Conservation (phyloP, 2,329 filamentous ascomycete species). For the Fusarium camptoceras region DNA sequence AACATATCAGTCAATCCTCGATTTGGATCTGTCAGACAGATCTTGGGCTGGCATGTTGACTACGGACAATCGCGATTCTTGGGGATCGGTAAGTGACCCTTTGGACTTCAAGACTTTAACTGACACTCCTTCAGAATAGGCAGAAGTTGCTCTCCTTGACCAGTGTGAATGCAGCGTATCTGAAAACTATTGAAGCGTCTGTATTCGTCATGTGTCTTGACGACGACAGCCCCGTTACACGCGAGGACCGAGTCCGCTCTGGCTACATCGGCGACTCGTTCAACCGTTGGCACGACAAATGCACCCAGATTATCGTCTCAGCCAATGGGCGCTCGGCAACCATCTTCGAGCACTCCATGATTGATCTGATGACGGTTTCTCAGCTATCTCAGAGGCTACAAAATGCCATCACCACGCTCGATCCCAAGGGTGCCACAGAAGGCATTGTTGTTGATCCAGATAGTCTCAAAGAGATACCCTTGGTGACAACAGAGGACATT, state of each 20-base stretch:
- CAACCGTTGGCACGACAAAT: slow-evolving; percentile 18
- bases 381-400: slow-evolving; percentile 6
- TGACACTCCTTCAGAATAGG: background rate
- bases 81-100: background rate
- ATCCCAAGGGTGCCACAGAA: background rate
- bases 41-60: slow-evolving; percentile 16
- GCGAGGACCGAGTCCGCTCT: background rate
- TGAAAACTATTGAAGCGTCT: background rate
- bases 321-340: slow-evolving; percentile 9
- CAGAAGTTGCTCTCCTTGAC: background rate
- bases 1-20: slow-evolving; percentile 1
- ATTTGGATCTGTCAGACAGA: background rate
- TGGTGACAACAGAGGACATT: background rate
- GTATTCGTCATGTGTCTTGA: slow-evolving; percentile 17
- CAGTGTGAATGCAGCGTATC: background rate
- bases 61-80: slow-evolving; percentile 11
- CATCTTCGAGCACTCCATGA: slow-evolving; percentile 17
- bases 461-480: background rate
- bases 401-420: background rate
- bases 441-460: background rate
- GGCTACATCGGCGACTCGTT: slow-evolving; percentile 13
- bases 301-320: slow-evolving; percentile 4
- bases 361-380: slow-evolving; percentile 9
- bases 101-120: background rate
- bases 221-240: slow-evolving; percentile 4